Conservation (phyloP, 2,329 filamentous ascomycete genomes). For the Colletotrichum echinochloae region DNA sequence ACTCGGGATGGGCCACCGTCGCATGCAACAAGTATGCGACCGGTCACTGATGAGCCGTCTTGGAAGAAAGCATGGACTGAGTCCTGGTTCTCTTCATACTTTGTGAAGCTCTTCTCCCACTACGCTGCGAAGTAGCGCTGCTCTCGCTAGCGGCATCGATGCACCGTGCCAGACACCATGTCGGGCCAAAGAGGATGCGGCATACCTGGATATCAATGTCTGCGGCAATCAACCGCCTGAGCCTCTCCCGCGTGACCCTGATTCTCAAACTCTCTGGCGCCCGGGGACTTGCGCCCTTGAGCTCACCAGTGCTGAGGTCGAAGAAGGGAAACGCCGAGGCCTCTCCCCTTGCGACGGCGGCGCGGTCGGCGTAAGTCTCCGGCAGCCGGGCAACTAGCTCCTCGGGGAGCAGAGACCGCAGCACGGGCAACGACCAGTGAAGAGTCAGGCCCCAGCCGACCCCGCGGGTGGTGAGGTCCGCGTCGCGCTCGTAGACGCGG, state of each 20-base stretch:
- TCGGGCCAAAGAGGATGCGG: not conserved
- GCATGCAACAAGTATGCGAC: constrained; percentile 61
- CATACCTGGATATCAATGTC: constrained; percentile 54
- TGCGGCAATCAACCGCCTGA: constrained; percentile 59
- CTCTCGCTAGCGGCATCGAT: not conserved
- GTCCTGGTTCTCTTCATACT: constrained; percentile 44
- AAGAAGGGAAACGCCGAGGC: constrained; percentile 66
- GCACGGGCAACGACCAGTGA: constrained; percentile 69
- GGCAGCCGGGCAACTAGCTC: constrained; percentile 59
- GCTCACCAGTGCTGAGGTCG: constrained; percentile 63
- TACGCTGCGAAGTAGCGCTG: constrained; percentile 41
- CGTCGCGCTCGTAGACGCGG: constrained; percentile 65
- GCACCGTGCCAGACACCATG: not conserved
- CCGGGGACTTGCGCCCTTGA: constrained; percentile 54
- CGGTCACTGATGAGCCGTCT: constrained; percentile 56
- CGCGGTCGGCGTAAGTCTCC: constrained; percentile 65
- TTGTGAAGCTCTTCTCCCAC: constrained; percentile 55
- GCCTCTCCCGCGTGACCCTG: constrained; percentile 59
- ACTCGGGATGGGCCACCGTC: constrained; percentile 62
- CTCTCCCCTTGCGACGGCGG: constrained; percentile 59
- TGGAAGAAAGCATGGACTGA: constrained; percentile 59
- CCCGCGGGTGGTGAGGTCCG: constrained; percentile 58
- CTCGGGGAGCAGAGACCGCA: constrained; percentile 63
- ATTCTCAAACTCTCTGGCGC: constrained; percentile 59
- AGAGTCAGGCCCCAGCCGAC: constrained; percentile 73